Evolutionary conservation across 352 stramenopile species (phyloP).

Genomic region (Phytophthora multivora): DNA sequence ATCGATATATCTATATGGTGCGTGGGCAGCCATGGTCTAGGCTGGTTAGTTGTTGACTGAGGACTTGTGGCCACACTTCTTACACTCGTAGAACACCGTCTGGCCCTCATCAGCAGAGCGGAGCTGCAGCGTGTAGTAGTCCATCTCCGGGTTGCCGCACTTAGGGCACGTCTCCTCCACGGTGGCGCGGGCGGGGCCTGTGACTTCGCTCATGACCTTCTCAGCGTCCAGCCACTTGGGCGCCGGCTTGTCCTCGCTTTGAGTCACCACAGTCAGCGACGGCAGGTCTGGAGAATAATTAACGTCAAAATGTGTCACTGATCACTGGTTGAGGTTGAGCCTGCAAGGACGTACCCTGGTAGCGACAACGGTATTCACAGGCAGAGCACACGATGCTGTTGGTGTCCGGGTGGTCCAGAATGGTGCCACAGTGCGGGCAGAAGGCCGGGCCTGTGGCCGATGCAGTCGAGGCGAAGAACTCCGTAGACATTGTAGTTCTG

Average conservation of each 20-base stretch:
- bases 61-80: slow-evolving; percentile 94
- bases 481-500: slow-evolving; percentile 41
- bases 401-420: slow-evolving; percentile 86
- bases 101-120: slow-evolving; percentile 99
- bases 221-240: slow-evolving; percentile 84
- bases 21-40: not conserved
- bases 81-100: slow-evolving; percentile 99
- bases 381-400: slow-evolving; percentile 89
- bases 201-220: slow-evolving; percentile 81
- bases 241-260: slow-evolving; percentile 74
- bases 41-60: slow-evolving; percentile 86
- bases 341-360: slow-evolving; percentile 57
- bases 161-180: slow-evolving; percentile 99
- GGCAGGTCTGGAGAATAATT: slow-evolving; percentile 58
- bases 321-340: not conserved
- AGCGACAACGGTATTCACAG: slow-evolving; percentile 86
- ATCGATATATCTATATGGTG: slow-evolving; percentile 41
- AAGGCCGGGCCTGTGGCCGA: slow-evolving; percentile 78
- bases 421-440: slow-evolving; percentile 88
- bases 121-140: slow-evolving; percentile 99
- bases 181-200: slow-evolving; percentile 89
- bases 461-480: slow-evolving; percentile 74
- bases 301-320: slow-evolving; percentile 5
- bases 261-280: slow-evolving; percentile 75
- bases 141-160: slow-evolving; percentile 96